A percentile compares a stretch with the other conserved stretches of the same genome.
phyloP scores from a whole-genome alignment of 148 eudicot genomes.

The Tetragonia tetragonoides region DNA sequence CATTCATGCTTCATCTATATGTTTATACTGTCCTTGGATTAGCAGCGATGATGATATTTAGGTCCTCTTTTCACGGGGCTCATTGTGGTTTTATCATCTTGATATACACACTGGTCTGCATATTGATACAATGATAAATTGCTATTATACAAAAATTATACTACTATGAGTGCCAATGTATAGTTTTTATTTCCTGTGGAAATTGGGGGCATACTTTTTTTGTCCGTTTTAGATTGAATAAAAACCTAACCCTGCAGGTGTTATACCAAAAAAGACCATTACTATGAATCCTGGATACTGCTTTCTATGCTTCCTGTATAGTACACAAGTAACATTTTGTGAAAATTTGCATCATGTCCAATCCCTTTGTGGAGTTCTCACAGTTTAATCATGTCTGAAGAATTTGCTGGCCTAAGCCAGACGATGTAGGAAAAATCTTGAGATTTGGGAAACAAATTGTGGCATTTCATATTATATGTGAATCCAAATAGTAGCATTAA shows the following conservation, averaged over 20 bases:
- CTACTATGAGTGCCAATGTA: not conserved
- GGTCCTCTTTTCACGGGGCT: not conserved
- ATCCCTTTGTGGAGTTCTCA: not conserved
- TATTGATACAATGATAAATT: not conserved
- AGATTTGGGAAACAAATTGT: not conserved
- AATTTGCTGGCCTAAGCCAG: not conserved
- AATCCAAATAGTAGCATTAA: not conserved
- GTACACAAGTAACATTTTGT: not conserved
- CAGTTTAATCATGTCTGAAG: not conserved
- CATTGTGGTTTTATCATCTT: not conserved
- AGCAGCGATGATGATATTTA: not conserved
- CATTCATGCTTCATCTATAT: not conserved
- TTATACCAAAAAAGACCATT: too few relatives aligned
- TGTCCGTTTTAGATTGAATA: not conserved
- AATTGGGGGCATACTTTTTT: not conserved
- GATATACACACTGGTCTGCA: not conserved
- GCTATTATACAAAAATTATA: not conserved
- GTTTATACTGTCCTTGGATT: not conserved
- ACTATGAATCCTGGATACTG: too few relatives aligned
- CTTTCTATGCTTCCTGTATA: too few relatives aligned
- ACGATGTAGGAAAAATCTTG: not conserved
- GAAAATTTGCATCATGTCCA: not conserved
- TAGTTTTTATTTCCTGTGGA: not conserved
- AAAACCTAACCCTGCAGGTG: not conserved
- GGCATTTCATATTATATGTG: slow-evolving; percentile 2